These are phyloP conservation scores for Trypethelium eluteriae DNA, from an alignment of 495 filamentous ascomycete species.

Conservation along the genomic window DNA sequence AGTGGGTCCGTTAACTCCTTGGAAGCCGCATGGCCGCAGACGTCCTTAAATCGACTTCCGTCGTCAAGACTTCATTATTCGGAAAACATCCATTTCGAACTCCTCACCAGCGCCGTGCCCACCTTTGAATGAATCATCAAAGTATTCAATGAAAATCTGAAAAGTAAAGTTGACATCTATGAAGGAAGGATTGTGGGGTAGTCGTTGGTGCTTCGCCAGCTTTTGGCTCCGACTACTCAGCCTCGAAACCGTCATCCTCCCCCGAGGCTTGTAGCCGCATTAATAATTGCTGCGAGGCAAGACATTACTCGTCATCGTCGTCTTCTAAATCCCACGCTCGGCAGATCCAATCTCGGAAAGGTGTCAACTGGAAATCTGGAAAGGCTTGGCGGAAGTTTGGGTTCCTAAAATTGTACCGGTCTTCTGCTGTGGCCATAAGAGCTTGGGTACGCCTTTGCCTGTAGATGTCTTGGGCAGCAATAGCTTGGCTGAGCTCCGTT, in stretches of 20 bases:
- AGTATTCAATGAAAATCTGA: not conserved
- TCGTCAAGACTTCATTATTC: not conserved
- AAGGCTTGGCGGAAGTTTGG: constrained; percentile 39
- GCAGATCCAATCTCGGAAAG: constrained; percentile 41
- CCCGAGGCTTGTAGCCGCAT: not conserved
- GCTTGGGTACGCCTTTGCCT: constrained; percentile 29
- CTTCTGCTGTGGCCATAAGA: constrained; percentile 44
- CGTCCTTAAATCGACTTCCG: not conserved
- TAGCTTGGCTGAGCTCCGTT: constrained; percentile 30
- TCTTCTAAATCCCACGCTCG: constrained; percentile 22
- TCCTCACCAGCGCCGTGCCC: constrained; percentile 5
- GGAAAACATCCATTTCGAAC: not conserved
- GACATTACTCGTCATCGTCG: not conserved
- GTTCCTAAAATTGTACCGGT: constrained; percentile 41
- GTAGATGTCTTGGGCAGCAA: constrained; percentile 22
- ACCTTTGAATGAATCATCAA: not conserved
- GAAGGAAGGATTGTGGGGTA: not conserved
- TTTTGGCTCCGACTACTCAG: not conserved
- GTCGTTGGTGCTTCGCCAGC: not conserved
- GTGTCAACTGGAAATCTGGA: constrained; percentile 36
- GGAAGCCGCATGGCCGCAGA: not conserved
- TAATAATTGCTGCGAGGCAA: not conserved
- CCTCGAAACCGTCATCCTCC: constrained; percentile 1
- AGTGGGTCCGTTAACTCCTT: not conserved
- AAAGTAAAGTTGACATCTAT: not conserved